These are phyloP conservation scores for Prinsepia uniflora DNA, from an alignment of 306 rosid species.

Conservation along the genomic window DNA sequence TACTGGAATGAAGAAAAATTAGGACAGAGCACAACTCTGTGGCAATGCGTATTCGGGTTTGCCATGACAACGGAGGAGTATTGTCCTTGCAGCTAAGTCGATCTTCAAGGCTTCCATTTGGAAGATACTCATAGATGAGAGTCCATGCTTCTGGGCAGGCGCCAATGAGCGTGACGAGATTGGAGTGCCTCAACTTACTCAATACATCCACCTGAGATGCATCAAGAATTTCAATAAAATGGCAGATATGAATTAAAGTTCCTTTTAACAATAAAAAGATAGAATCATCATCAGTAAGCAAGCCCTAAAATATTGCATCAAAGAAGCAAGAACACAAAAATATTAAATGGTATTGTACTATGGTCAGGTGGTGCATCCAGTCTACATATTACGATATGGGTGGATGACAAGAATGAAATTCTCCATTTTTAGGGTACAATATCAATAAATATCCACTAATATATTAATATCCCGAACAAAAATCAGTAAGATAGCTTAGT, in stretches of 20 bases:
- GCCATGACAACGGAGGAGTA: slow-evolving; percentile 76
- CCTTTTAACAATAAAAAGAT: background rate
- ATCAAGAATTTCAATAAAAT: slow-evolving; percentile 9
- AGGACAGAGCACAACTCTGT: slow-evolving; percentile 77
- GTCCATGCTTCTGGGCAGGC: slow-evolving; percentile 59
- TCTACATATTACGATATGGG: too few relatives aligned
- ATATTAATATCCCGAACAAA: too few relatives aligned
- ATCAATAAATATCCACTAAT: too few relatives aligned
- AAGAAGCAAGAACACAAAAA: background rate
- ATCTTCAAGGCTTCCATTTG: slow-evolving; percentile 91
- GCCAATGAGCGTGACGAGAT: slow-evolving; percentile 79
- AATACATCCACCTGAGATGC: slow-evolving; percentile 61
- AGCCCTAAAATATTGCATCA: background rate
- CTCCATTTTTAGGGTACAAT: too few relatives aligned
- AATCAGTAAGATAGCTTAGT: background rate
- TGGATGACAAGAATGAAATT: too few relatives aligned
- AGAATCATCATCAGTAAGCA: background rate
- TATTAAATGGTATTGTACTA: background rate
- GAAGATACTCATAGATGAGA: slow-evolving; percentile 79
- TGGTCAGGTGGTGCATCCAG: too few relatives aligned
- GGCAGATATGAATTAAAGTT: background rate
- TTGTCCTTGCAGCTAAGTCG: slow-evolving; percentile 64
- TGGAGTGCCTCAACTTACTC: slow-evolving; percentile 78
- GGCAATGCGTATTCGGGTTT: slow-evolving; percentile 64
- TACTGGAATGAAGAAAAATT: slow-evolving; percentile 74